Evolutionary conservation across 768 basidiomycete species (phyloP).

Genomic region (Tylopilus balloui): DNA sequence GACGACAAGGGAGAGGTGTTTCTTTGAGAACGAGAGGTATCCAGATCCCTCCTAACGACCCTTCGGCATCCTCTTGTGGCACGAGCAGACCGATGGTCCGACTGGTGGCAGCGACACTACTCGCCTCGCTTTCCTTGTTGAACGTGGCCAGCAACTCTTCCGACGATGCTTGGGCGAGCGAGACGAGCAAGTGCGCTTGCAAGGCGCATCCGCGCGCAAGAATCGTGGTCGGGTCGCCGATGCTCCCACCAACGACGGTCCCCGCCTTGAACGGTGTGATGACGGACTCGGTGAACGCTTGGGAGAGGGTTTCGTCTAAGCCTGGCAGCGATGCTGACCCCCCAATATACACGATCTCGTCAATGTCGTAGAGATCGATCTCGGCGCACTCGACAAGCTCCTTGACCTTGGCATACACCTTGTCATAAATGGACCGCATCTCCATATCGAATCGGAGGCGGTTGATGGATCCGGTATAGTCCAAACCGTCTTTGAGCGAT

Average conservation of each 20-base stretch:
- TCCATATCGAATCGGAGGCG: slow-evolving; percentile 57
- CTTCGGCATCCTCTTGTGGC: slow-evolving; percentile 41
- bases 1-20: slow-evolving; percentile 65
- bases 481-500: slow-evolving; percentile 88
- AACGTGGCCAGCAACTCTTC: slow-evolving; percentile 52
- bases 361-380: slow-evolving; percentile 62
- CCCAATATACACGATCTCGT: slow-evolving; percentile 78
- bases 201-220: slow-evolving; percentile 73
- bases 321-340: slow-evolving; percentile 73
- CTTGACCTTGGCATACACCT: slow-evolving; percentile 47
- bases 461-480: slow-evolving; percentile 74
- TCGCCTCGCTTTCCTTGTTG: slow-evolving; percentile 36
- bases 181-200: slow-evolving; percentile 61
- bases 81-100: slow-evolving; percentile 64
- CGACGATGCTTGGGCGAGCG: slow-evolving; percentile 45
- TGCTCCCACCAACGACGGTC: slow-evolving; percentile 65
- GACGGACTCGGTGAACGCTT: slow-evolving; percentile 58
- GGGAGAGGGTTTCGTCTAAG: slow-evolving; percentile 52
- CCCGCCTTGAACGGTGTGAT: slow-evolving; percentile 63
- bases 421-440: slow-evolving; percentile 54
- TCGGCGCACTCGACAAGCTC: slow-evolving; percentile 49
- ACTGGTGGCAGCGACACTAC: slow-evolving; percentile 51
- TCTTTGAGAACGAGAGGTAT: slow-evolving; percentile 64
- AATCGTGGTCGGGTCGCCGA: slow-evolving; percentile 74
- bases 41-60: slow-evolving; percentile 56